Conservation (phyloP, 257 asterid genomes). For the Petrea volubilis region DNA sequence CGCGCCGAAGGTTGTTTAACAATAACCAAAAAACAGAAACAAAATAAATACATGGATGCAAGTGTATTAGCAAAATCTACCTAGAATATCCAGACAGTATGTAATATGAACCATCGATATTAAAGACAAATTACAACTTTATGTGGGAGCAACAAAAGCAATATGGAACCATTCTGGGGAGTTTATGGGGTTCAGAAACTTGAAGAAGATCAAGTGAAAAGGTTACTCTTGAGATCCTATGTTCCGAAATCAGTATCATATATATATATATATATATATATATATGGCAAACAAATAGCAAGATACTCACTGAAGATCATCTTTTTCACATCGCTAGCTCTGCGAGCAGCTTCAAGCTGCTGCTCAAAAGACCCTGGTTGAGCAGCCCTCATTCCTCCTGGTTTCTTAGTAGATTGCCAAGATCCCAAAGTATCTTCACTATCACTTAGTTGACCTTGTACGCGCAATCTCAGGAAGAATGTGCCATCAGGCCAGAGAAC, state of each 20-base stretch:
- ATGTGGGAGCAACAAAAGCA: conserved; percentile 3
- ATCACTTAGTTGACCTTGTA: conserved; percentile 38
- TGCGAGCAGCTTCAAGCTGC: conserved; percentile 97
- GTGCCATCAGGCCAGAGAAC: conserved; percentile 94
- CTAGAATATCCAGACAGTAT: not conserved
- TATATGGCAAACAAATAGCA: conserved; percentile 19
- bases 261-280: not conserved
- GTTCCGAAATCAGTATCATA: not conserved
- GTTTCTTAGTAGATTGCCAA: conserved; percentile 34
- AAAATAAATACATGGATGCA: not conserved
- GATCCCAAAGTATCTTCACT: conserved; percentile 42
- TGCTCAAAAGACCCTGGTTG: conserved; percentile 82
- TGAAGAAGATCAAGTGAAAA: not conserved
- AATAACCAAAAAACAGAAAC: not conserved
- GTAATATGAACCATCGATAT: not conserved
- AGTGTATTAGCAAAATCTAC: not conserved
- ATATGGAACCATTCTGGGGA: conserved; percentile 9
- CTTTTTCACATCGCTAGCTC: conserved; percentile 88
- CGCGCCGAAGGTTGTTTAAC: not conserved
- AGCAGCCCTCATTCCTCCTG: conserved; percentile 47
- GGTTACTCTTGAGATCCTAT: not conserved
- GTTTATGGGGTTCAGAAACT: not conserved
- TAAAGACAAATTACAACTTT: not conserved
- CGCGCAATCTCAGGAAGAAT: conserved; percentile 65
- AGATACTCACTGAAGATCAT: conserved; percentile 76